These are phyloP conservation scores for Gomphus bonarii DNA, from an alignment of 1,284 basidiomycete genomes.

Conservation along the genomic window DNA sequence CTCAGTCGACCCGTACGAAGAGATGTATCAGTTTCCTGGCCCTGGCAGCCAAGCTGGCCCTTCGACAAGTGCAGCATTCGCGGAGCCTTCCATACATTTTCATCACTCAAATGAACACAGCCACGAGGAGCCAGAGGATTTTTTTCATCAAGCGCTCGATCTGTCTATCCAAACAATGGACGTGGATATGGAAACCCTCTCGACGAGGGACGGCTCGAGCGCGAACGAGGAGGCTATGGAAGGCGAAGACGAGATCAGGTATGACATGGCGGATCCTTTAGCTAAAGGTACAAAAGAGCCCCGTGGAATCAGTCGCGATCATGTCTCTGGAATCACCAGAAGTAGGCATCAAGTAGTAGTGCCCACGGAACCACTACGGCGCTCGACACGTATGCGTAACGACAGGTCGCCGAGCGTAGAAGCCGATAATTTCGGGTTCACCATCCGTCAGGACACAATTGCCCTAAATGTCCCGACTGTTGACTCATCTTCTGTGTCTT, in stretches of 20 bases:
- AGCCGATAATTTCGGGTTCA: slow-evolving; percentile 8
- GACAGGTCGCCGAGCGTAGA: background rate
- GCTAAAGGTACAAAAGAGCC: background rate
- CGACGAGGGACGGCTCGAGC: slow-evolving; percentile 10
- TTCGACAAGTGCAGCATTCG: background rate
- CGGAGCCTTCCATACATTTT: background rate
- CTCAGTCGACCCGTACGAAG: background rate
- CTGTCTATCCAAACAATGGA: slow-evolving; percentile 8
- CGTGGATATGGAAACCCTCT: slow-evolving; percentile 10
- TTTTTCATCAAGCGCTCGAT: slow-evolving; percentile 10
- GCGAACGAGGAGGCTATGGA: slow-evolving; percentile 6
- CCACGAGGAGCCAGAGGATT: background rate
- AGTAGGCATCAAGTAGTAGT: background rate
- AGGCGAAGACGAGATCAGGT: background rate
- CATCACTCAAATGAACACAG: background rate
- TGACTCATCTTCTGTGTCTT: background rate
- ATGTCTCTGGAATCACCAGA: background rate
- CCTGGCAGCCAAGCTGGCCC: background rate
- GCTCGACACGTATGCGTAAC: background rate
- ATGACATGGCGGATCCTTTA: background rate
- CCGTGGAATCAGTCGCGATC: background rate
- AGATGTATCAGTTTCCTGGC: background rate
- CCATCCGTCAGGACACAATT: background rate
- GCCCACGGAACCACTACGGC: background rate
- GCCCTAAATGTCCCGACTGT: background rate